phyloP scores from a whole-genome alignment of 1,284 basidiomycete genomes.

The Gomphus bonarii region DNA sequence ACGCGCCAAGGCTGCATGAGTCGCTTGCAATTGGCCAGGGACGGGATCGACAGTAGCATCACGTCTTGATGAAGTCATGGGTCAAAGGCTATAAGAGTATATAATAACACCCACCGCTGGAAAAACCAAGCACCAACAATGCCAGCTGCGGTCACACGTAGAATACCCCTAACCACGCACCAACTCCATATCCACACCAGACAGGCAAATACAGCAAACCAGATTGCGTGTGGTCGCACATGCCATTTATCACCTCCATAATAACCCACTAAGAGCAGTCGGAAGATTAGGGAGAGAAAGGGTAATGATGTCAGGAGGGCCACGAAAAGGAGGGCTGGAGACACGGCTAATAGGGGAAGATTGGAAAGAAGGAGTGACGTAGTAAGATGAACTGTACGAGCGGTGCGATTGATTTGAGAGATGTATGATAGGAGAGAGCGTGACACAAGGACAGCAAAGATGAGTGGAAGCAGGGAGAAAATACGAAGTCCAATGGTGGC shows the following conservation, averaged over 20 bases:
- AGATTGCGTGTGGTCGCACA: conserved; percentile 70
- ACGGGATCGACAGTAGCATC: conserved; percentile 32
- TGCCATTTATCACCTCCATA: conserved; percentile 53
- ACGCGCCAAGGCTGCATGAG: conserved; percentile 70
- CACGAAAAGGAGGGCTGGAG: conserved; percentile 65
- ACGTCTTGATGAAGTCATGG: conserved; percentile 32
- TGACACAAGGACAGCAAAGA: conserved; percentile 60
- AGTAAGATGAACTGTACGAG: conserved; percentile 71
- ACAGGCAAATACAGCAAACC: conserved; percentile 63
- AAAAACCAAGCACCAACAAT: conserved; percentile 94
- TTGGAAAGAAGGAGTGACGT: conserved; percentile 70
- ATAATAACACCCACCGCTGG: conserved; percentile 46
- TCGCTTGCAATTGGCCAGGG: conserved; percentile 46
- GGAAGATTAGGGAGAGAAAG: conserved; percentile 77
- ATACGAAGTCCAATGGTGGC: conserved; percentile 75
- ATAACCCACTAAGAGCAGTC: conserved; percentile 69
- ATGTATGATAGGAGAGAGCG: conserved; percentile 54
- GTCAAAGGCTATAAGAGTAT: conserved; percentile 1
- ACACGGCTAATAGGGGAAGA: conserved; percentile 74
- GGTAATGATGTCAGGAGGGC: conserved; percentile 73
- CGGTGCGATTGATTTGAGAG: conserved; percentile 59
- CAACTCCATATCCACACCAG: conserved; percentile 85
- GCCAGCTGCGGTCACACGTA: conserved; percentile 70
- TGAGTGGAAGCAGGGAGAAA: conserved; percentile 68
- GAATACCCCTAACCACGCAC: conserved; percentile 75